These are phyloP conservation scores for Fusarium continuum DNA, from an alignment of 2,329 filamentous ascomycete genomes.

Conservation along the genomic window DNA sequence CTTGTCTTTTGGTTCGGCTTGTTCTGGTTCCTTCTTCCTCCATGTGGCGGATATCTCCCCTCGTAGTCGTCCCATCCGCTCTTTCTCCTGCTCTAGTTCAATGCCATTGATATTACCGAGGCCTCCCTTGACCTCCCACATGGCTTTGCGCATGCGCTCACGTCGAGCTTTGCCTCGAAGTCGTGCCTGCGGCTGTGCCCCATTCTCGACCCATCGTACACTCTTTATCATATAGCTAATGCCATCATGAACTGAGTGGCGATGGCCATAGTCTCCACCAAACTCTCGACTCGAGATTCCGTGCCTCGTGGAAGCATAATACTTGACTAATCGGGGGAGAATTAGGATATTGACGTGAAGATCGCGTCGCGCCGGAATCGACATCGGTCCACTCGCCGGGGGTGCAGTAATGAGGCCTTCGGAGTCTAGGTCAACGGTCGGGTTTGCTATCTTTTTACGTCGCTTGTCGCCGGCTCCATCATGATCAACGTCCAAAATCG, in stretches of 20 bases:
- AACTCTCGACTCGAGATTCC: constrained; percentile 86
- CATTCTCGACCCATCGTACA: constrained; percentile 85
- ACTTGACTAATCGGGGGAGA: constrained; percentile 80
- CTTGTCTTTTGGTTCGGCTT: constrained; percentile 41
- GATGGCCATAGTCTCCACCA: constrained; percentile 60
- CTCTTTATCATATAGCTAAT: constrained; percentile 87
- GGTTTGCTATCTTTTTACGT: constrained; percentile 46
- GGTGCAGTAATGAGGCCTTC: constrained; percentile 61
- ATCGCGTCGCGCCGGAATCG: constrained; percentile 74
- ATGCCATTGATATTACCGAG: constrained; percentile 46
- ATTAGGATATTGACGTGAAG: constrained; percentile 88
- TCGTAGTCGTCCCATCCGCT: constrained; percentile 36
- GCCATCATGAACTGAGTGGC: constrained; percentile 74
- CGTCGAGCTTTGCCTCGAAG: constrained; percentile 64
- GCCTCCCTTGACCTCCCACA: constrained; percentile 59
- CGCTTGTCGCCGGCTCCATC: constrained; percentile 46
- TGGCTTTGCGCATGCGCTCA: constrained; percentile 65
- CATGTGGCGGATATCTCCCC: constrained; percentile 49
- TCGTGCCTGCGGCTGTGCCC: constrained; percentile 67
- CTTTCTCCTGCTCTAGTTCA: constrained; percentile 41
- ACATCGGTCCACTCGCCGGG: constrained; percentile 68
- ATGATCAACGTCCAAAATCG: constrained; percentile 68
- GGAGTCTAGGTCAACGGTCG: constrained; percentile 49
- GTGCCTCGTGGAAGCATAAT: constrained; percentile 77
- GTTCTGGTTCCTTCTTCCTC: constrained; percentile 46